Base-by-base conservation (phyloP, 257 asterid genomes). In the Phtheirospermum japonicum region DNA sequence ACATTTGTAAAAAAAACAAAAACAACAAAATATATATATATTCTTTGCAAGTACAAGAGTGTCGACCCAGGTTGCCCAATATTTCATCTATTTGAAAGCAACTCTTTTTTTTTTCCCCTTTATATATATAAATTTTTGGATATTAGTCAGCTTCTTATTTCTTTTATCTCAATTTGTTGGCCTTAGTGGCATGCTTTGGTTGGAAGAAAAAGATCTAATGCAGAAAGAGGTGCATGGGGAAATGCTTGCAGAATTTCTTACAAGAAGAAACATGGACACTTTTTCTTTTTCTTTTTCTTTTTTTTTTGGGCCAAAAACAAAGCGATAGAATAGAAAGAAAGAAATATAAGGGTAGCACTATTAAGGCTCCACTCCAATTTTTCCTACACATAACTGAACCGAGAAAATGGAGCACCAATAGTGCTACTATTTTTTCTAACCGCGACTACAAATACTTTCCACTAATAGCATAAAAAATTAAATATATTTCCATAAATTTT, bases 351-450 rank as follows among this genome's bases (percentile, higher is more conserved):
- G 51, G 70, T 71, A 82, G 84, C 77, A 77, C 82, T 75, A 83
- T 80, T 79, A 79, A 80, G 71, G 77, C 86, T 82, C 88, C 95
- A 82, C 78, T 72, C 61, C 70, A 30, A 62, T 32, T 19, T 14
- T 6, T 1, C 12, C 14, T 20, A 0, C 45, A 17, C 63, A 28
- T 40, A 57, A 9, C 7, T n/a, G 13, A 55, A 45, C 33, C 53
- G 6, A 54, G 61, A 75, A 23, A 84, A 71, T 76, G 88, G 92
- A 87, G 79, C 78, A 19, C 69, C 66, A 82, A 64, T 80, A 77
- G 83, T 68, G 76, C 83, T 53, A 62, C 73, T 14, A 33, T 33
- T 46, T 46, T 61, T 64, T 10, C 59, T 53, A 53, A 53, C 20
- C 50, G 23, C 30, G 9, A 30, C 67, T 53, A 61, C 10, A 19